These are phyloP conservation scores for Cercospora canescens DNA, from an alignment of 2,329 filamentous ascomycete genomes.

Conservation along the genomic window DNA sequence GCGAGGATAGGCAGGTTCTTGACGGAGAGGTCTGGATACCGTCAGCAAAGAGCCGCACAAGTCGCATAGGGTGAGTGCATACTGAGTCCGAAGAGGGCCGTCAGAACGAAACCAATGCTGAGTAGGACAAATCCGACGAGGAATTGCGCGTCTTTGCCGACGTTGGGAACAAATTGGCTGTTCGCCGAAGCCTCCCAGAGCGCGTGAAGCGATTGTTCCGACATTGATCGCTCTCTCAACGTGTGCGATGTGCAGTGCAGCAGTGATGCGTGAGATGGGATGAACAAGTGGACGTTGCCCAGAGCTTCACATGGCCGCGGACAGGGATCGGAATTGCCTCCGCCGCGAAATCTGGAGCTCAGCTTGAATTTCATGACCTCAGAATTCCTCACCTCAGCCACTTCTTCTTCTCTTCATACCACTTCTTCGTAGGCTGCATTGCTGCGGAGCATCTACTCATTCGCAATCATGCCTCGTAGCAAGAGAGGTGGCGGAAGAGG, in stretches of 20 bases:
- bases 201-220: constrained; percentile 75
- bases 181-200: constrained; percentile 91
- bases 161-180: constrained; percentile 77
- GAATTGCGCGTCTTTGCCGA: constrained; percentile 85
- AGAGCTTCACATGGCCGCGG: constrained; percentile 5
- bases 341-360: constrained; percentile 8
- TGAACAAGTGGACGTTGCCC: constrained; percentile 7
- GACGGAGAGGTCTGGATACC: constrained; percentile 72
- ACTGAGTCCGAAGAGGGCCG: constrained; percentile 86
- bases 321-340: constrained; percentile 6
- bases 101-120: constrained; percentile 66
- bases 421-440: not conserved
- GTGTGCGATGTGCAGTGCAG: not conserved
- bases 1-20: constrained; percentile 75
- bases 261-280: not conserved
- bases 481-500: constrained; percentile 28
- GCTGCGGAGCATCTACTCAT: not conserved
- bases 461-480: constrained; percentile 22
- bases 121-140: constrained; percentile 75
- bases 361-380: constrained; percentile 3
- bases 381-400: not conserved
- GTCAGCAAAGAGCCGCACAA: constrained; percentile 22
- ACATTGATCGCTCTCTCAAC: constrained; percentile 52
- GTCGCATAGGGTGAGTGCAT: constrained; percentile 36
- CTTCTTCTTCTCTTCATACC: not conserved